Base-by-base conservation (phyloP, 176 grass and related monocot genomes). In the Eragrostis nindensis region DNA sequence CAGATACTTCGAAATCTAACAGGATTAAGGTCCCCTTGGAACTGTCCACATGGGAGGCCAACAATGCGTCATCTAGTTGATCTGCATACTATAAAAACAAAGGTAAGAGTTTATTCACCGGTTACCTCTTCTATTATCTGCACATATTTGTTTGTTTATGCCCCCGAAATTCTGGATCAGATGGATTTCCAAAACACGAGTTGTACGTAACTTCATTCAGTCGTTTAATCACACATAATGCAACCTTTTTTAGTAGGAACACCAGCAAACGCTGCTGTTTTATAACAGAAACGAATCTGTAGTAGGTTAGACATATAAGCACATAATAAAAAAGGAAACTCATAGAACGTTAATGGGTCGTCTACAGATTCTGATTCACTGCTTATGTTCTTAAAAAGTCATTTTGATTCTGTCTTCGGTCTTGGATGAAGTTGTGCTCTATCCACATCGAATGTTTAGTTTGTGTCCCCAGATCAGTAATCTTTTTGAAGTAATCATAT, bases 21-120 rank as follows among this genome's bases (percentile, higher is more conserved):
- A 49, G 83, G 69, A 17, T 83, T 98, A 50, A 93, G 84, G 79
- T 93, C 90, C 71, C 96, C 88, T 54, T 95, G 96, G 92, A 98
- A 95, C 74, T 95, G 96, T 38, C 96, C 92, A 21, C 96, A 98
- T 67, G 92, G 92, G 76, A 95, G 96, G 90, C 96, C 96, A 79
- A 95, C 96, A 46, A 95, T 98, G 96, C 86, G 92, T 41, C 96
- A 98, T 66, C 82, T 95, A 67, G 96, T 68, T 84, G 96, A 95
- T 86, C 84, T 98, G 70, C 74, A 15, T 49, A 54, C 74, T 78
- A 74, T 95, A 24, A 85, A 50, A 86, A 71, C 24, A 60, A 92
- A 88, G 85, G 87, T 90, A 67, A 86, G 50, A 38, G 27, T 57
- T 40, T 40, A 32, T 29, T n/a, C 6, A 76, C 6, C 16, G 22